Base-by-base conservation (phyloP, 768 basidiomycete genomes). In the Coprinellus aureogranulatus region DNA sequence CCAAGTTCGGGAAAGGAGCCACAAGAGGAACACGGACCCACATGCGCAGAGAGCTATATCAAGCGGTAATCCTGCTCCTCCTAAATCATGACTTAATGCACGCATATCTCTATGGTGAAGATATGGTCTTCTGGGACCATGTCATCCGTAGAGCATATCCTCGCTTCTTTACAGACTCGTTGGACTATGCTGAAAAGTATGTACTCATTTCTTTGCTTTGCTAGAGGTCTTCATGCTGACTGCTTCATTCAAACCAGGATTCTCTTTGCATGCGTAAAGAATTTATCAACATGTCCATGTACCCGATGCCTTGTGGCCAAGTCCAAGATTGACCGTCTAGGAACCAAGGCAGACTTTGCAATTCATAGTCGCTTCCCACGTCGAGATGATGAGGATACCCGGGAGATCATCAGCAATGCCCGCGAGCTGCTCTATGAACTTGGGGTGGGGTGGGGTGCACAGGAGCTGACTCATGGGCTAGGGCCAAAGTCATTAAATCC, bases 121-220 rank as follows among this genome's bases (percentile, higher is more conserved):
- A 70, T 1, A 40, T 72, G 0, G 26, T 42, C 5, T 75, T 68
- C 46, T 26, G 31, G 12, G 74, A 76, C 65, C 67, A 69, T 2
- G 61, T 76, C 8, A 18, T 26, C 3, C 66, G 74, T 0, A 60
- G 62, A 3, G 47, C 75, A 6, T 77, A 65, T 60, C 72, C 70
- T 4, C 61, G 67, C 0, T 49, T 77, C 22, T 69, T 75, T 48
- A 72, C 67, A 0, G 72, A 75, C 57, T 69, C 71, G 2, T 70
- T 70, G 1, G 74, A 75, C 61, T 77, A 77, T 57, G 74, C 71
- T 9, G 76, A 78, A 55, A 77, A 77, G 76, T 79, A 59, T 54
- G 70, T 61, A 6, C 34, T 14, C 6, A 6, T 34, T 34, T 34
- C 34, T 6, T 34, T 34, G 34, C 34, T 34, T 27, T n/a, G n/a